Percentiles rank a stretch among this genome's conserved stretches.
phyloP scores from a whole-genome alignment of 192 early-diverging fungal genomes.

The Mortierella hygrophila region DNA sequence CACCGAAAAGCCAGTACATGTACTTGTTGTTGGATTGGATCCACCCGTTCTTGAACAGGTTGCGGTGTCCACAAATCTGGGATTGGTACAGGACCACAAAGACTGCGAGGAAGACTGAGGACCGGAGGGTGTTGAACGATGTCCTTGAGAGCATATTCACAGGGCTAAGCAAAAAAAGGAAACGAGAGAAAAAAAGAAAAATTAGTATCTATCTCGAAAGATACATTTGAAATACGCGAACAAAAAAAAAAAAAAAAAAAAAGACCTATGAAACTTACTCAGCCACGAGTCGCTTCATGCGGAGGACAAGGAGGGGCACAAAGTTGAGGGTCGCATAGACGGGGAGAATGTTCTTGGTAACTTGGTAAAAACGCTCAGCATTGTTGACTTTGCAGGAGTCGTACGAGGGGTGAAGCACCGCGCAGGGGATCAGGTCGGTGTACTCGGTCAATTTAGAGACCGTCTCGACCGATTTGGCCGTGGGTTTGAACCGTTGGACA shows the following conservation, averaged over 20 bases:
- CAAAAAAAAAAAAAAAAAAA: background rate
- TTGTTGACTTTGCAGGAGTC: slow-evolving; percentile 62
- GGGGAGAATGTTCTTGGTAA: slow-evolving; percentile 67
- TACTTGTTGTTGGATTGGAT: slow-evolving; percentile 65
- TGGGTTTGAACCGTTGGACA: slow-evolving; percentile 54
- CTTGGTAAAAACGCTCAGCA: slow-evolving; percentile 63
- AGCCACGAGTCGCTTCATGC: slow-evolving; percentile 66
- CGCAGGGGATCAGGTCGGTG: slow-evolving; percentile 68
- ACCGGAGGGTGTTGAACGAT: slow-evolving; percentile 67
- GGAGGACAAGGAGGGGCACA: slow-evolving; percentile 78
- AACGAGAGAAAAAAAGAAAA: background rate
- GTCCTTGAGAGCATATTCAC: slow-evolving; percentile 59
- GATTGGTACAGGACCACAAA: slow-evolving; percentile 76
- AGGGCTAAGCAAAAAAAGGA: slow-evolving; percentile 58
- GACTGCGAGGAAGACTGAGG: slow-evolving; percentile 72
- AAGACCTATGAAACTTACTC: slow-evolving; percentile 56
- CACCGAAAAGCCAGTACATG: slow-evolving; percentile 74
- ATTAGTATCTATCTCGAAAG: background rate
- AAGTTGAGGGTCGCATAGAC: slow-evolving; percentile 81
- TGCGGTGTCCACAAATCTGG: slow-evolving; percentile 78
- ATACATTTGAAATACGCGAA: background rate
- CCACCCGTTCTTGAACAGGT: slow-evolving; percentile 57
- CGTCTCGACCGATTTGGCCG: slow-evolving; percentile 55
- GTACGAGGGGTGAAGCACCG: slow-evolving; percentile 65
- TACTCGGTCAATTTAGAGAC: slow-evolving; percentile 51